Conservation (phyloP, 2,329 filamentous ascomycete genomes). For the Paraconiothyrium sp. region DNA sequence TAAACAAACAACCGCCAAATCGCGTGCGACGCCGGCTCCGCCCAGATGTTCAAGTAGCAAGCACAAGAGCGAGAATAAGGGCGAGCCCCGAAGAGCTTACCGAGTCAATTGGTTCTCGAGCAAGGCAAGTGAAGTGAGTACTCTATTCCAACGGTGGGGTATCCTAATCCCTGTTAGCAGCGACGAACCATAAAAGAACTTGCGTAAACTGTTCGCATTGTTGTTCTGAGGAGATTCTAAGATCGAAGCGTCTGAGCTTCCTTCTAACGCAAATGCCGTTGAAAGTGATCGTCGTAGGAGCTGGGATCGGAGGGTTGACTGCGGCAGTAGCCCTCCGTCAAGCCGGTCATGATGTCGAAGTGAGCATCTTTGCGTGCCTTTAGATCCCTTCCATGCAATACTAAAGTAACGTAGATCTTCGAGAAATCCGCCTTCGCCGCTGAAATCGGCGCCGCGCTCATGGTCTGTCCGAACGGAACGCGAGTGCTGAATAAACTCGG, state of each 20-base stretch:
- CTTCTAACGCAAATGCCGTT: neutral
- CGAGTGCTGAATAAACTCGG: conserved; percentile 16
- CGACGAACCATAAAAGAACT: neutral
- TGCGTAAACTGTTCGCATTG: neutral
- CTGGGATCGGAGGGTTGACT: conserved; percentile 12
- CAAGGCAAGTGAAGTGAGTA: neutral
- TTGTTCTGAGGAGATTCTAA: neutral
- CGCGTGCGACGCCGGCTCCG: neutral
- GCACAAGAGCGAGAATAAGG: neutral
- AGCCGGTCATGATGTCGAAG: conserved; percentile 17
- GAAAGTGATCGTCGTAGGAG: conserved; percentile 7
- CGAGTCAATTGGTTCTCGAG: neutral
- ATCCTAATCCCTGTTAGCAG: neutral
- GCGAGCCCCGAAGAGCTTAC: conserved; percentile 1
- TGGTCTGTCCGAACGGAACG: conserved; percentile 17
- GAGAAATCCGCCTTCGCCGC: conserved; percentile 16
- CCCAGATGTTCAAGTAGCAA: neutral
- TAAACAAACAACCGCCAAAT: neutral
- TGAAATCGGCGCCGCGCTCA: conserved; percentile 16
- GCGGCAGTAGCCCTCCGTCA: conserved; percentile 13
- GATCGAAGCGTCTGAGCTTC: neutral
- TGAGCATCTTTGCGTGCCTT: neutral
- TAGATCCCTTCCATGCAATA: neutral
- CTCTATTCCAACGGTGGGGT: neutral
- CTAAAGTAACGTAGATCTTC: conserved; percentile 12